Evolutionary conservation across 345 rosid genomes (phyloP).

Genomic region (Litchi chinensis): DNA sequence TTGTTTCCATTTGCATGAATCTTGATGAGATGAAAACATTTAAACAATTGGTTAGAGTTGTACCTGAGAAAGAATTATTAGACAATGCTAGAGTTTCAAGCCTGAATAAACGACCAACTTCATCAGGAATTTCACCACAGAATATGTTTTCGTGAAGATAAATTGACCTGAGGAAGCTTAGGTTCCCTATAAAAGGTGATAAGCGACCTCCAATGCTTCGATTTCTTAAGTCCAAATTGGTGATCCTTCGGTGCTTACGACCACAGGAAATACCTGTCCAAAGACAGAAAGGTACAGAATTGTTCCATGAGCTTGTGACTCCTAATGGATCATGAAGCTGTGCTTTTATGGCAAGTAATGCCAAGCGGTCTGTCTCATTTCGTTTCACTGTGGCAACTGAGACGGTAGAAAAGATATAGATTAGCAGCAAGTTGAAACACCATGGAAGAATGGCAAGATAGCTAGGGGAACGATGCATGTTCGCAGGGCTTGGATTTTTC

Average conservation of each 20-base stretch:
- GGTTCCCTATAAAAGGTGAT: slow-evolving; percentile 29
- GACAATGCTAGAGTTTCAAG: background rate
- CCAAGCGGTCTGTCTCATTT: slow-evolving; percentile 9
- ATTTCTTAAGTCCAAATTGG: background rate
- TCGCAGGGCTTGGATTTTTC: background rate
- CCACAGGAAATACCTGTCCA: slow-evolving; percentile 29
- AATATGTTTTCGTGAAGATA: background rate
- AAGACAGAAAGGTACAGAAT: slow-evolving; percentile 14
- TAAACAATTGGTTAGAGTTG: background rate
- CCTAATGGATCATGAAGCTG: slow-evolving; percentile 14
- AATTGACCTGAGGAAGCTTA: slow-evolving; percentile 23
- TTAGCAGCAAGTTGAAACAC: slow-evolving; percentile 3
- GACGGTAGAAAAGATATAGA: background rate
- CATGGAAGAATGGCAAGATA: background rate
- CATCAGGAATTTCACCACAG: slow-evolving; percentile 9
- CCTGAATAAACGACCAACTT: slow-evolving; percentile 15
- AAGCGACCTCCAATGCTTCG: slow-evolving; percentile 11
- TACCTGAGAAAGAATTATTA: slow-evolving; percentile 19
- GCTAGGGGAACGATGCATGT: background rate
- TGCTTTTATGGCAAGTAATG: slow-evolving; percentile 15
- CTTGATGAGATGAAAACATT: background rate
- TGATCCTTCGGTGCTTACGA: slow-evolving; percentile 22
- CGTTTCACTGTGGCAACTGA: background rate
- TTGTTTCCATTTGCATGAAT: slow-evolving; percentile 3
- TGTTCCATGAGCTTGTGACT: slow-evolving; percentile 23